Evolutionary conservation across 2,329 filamentous ascomycete species (phyloP).

Genomic region (Hymenoscyphus linearis): DNA sequence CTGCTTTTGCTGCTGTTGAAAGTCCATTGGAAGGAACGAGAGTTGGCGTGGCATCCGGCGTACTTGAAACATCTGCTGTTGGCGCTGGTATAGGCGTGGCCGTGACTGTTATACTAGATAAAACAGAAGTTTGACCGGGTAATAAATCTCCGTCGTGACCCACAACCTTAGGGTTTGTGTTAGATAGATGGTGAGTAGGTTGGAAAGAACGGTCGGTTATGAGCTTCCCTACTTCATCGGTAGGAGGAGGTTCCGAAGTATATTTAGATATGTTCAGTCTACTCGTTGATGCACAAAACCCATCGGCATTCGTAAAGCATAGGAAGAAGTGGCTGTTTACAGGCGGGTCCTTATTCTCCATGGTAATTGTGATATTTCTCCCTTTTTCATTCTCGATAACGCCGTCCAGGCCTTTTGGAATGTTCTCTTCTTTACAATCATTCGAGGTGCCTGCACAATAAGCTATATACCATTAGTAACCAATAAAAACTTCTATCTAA

Average conservation of each 20-base stretch:
- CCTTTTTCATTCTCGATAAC: not conserved
- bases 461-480: not conserved
- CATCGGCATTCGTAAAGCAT: not conserved
- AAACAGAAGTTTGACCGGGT: not conserved
- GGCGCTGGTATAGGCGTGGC: not conserved
- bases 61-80: not conserved
- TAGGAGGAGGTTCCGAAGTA: not conserved
- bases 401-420: not conserved
- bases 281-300: not conserved
- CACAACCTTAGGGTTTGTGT: not conserved
- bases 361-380: not conserved
- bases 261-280: not conserved
- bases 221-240: not conserved
- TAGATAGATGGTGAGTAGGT: not conserved
- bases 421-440: not conserved
- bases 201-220: not conserved
- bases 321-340: not conserved
- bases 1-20: constrained; percentile 18
- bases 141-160: not conserved
- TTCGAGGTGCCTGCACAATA: not conserved
- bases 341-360: not conserved
- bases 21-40: constrained; percentile 4
- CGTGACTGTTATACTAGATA: not conserved
- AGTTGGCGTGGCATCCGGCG: not conserved
- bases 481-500: not conserved